These are phyloP conservation scores for Pyrenophora seminiperda DNA, from an alignment of 2,329 filamentous ascomycete genomes.

Conservation along the genomic window DNA sequence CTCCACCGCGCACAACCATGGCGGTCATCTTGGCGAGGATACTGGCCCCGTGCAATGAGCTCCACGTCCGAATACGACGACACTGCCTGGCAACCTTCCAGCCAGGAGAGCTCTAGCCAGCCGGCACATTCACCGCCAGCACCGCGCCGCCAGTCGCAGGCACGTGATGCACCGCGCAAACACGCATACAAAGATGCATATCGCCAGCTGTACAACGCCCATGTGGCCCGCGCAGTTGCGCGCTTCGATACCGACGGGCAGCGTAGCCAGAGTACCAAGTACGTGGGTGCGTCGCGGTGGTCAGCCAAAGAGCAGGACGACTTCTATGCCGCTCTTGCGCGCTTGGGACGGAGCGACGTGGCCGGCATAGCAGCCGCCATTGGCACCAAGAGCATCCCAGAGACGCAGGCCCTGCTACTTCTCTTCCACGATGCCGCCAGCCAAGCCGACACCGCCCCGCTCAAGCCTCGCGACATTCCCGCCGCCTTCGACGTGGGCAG, in stretches of 20 bases:
- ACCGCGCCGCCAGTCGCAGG: constrained; percentile 18
- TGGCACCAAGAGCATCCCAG: constrained; percentile 72
- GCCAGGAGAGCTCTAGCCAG: constrained; percentile 4
- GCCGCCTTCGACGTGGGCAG: constrained; percentile 74
- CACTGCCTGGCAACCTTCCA: constrained; percentile 3
- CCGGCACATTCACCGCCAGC: constrained; percentile 5
- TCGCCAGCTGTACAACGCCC: constrained; percentile 43
- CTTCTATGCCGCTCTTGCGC: constrained; percentile 70
- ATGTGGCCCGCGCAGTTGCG: constrained; percentile 25
- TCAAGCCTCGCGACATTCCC: constrained; percentile 63
- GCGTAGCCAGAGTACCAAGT: constrained; percentile 49
- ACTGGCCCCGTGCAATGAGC: constrained; percentile 18
- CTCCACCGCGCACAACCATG: constrained; percentile 22
- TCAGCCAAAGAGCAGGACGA: constrained; percentile 69
- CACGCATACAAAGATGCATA: constrained; percentile 53
- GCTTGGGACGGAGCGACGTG: constrained; percentile 67
- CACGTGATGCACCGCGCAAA: constrained; percentile 29
- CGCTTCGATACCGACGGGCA: constrained; percentile 19
- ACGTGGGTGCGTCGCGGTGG: constrained; percentile 75
- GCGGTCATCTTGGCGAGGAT: not conserved
- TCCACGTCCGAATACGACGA: constrained; percentile 19
- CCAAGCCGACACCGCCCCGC: constrained; percentile 42
- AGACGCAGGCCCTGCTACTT: constrained; percentile 72
- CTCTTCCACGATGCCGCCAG: constrained; percentile 61
- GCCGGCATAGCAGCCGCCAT: constrained; percentile 67